Conservation (phyloP, 176 grass and related monocot genomes). For the Eragrostis nindensis region DNA sequence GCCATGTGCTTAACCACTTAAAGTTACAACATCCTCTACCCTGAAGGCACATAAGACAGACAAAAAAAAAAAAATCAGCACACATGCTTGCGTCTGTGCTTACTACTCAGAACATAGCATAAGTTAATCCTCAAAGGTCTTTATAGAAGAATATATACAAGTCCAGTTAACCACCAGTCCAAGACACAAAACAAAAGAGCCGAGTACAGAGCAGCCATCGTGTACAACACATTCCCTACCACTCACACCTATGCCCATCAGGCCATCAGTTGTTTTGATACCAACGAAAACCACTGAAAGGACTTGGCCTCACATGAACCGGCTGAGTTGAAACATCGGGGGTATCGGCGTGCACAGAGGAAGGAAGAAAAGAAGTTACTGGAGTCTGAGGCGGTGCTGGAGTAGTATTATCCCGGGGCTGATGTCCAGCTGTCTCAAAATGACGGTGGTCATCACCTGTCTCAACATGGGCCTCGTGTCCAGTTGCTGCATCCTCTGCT, state of each 20-base stretch:
- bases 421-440: background rate
- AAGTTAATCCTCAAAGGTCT: background rate
- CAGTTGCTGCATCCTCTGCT: background rate
- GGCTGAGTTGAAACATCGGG: slow-evolving; percentile 24
- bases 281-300: slow-evolving; percentile 22
- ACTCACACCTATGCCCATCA: background rate
- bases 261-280: slow-evolving; percentile 16
- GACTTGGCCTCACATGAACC: background rate
- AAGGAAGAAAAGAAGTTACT: background rate
- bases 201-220: background rate
- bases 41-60: background rate
- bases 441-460: background rate
- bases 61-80: background rate
- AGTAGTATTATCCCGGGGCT: background rate
- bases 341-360: background rate
- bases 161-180: background rate
- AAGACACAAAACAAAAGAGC: slow-evolving; percentile 22
- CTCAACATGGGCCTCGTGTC: background rate
- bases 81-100: background rate
- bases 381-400: background rate
- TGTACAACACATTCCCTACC: background rate
- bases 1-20: background rate
- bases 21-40: background rate
- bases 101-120: background rate
- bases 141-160: background rate